Evolutionary conservation across 1,139 yeast species (phyloP), one percentile per base, ranked within the genome.

Genomic region (Candida pseudoviswanathii): DNA sequence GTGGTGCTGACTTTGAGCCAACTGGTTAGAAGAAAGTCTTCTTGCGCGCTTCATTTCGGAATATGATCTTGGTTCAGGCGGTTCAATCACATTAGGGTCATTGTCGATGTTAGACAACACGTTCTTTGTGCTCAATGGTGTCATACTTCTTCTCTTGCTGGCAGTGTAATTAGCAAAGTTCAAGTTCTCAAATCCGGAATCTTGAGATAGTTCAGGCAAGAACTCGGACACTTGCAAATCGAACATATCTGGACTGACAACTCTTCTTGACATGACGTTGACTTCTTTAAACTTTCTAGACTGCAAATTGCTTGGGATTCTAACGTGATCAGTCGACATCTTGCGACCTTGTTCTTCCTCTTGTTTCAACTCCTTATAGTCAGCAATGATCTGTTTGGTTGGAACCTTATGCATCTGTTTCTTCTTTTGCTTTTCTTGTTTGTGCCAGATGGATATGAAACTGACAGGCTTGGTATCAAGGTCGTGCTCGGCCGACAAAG

Each of bases 181-280:
- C 58, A 77, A 72, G 47, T 63, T 64, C 38, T 67, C 78, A 55
- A 77, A 72, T 1, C 78, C 81, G n/a, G 81, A 76, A 54, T 75
- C 80, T 44, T 73, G 72, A 0, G 81, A 74, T 41, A 77, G 53
- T 52, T 77, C 80, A 2, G 81, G 81, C 50, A 77, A 66, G 51
- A 73, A 75, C 7, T 67, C 73, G 2, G 77, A 66, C 0, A 71
- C 71, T 36, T 74, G 62, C 34, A 73, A 60, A 46, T 73, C 77
- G 38, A 72, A 75, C 29, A 44, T 37, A 22, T 44, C 41, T 24
- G 77, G 72, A 56, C 71, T 72, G 8, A 75, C 75, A 2, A 76
- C 66, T 54, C 75, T 67, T 53, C 78, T 65, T 4, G 79, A 73
- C 58, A 68, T 65, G 2, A 76, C 75, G 58, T 73, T 73, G n/a